Evolutionary conservation across 2,329 filamentous ascomycete genomes (phyloP), one percentile per base, ranked within the genome.

Genomic region (Furcasterigmium sp.): DNA sequence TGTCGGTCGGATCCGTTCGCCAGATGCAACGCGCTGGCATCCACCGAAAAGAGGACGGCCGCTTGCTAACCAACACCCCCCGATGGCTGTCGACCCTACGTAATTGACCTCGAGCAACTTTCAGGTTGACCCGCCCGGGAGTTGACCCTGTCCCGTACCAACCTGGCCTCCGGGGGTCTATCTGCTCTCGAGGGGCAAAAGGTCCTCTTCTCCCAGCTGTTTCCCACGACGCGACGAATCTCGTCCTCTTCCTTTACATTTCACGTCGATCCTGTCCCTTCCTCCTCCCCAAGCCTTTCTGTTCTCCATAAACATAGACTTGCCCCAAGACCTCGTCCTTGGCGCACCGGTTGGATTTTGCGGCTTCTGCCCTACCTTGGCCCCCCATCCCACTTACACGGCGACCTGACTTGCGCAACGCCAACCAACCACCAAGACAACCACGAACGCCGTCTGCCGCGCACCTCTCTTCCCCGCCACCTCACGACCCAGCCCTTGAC

Each of bases 61-160:
- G n/a, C n/a, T n/a, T n/a, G n/a, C n/a, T n/a, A n/a, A n/a, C n/a
- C n/a, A n/a, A 26, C 23, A 26, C 23, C 23, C 23, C 23, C 23
- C 23, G 23, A 11, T 7, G 23, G 7, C 11, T 11, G 7, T 26
- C 23, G 23, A 26, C 43, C 43, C 46, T 48, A 48, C 46, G 46
- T 48, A 48, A 48, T 48, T 37, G 40, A 48, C 46, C 44, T 48
- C 41, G 41, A 40, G 44, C 46, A 41, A 46, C 41, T 44, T 46
- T 48, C 41, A 41, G 46, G 40, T 44, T 41, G 44, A 46, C 44
- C 45, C 41, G 46, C 44, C 40, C 29, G 29, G 36, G 21, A 35
- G 23, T 36, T 19, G 28, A 39, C 18, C 29, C 34, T 37, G 35
- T 30, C 18, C 30, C 36, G 20, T n/a, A n/a, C n/a, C n/a, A n/a